Base-by-base conservation (phyloP, 192 early-diverging fungal genomes). In the Dissophora globulifera region DNA sequence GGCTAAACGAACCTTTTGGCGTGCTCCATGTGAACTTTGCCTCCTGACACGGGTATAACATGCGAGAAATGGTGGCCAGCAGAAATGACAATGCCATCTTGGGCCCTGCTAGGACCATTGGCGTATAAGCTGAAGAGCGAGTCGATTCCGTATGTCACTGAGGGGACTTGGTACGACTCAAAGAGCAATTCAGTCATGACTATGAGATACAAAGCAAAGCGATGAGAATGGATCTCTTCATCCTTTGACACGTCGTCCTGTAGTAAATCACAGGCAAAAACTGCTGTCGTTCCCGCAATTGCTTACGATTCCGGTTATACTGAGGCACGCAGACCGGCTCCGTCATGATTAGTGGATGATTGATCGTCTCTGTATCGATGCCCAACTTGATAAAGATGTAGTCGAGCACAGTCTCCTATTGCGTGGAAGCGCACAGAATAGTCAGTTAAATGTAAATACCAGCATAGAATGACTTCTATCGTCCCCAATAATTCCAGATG, bases 161-260 rank as follows among this genome's bases (percentile, higher is more conserved):
- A 90, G 2, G 93, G 90, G 19, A 89, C 85, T 25, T 81, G 76
- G 78, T 95, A 97, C 26, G 88, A 82, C 74, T 97, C 96, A 67
- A 97, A 96, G 33, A 97, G 78, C 0, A 97, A 79, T 69, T 97
- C 96, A 0, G 93, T 91, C 82, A 91, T 92, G 41, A 92, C 92
- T 93, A 26, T 22, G 15, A 31, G 31, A 62, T 8, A n/a, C 20
- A 10, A 20, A 41, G 22, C 11, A 4, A 50, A 41, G n/a, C n/a
- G n/a, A 41, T 29, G 32, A 41, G 30, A 60, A 17, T 12, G n/a
- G n/a, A n/a, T n/a, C n/a, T n/a, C n/a, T n/a, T n/a, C n/a, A n/a
- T n/a, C n/a, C n/a, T n/a, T n/a, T n/a, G n/a, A n/a, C n/a, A n/a
- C n/a, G n/a, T n/a, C n/a, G n/a, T n/a, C n/a, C n/a, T n/a, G n/a